Base-by-base conservation (phyloP, 441 rosid genomes). In the Jatropha multifida region DNA sequence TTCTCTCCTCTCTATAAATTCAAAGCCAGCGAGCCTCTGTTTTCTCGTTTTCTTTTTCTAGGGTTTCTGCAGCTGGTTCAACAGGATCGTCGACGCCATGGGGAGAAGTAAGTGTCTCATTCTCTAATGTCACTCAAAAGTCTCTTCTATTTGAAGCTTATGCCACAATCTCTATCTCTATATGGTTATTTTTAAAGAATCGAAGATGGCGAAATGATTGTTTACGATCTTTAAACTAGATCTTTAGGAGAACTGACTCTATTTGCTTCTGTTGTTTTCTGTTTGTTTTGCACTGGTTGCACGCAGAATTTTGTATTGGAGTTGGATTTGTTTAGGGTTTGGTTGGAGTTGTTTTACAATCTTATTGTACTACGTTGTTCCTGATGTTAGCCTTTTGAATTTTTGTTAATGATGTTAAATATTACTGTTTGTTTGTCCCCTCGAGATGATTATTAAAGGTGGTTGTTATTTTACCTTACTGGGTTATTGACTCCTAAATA, bases 21-120 rank as follows among this genome's bases (percentile, higher is more conserved):
- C 0, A n/a, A 66, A 27, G 9, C 37, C 41, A 75, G 26, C 1
- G 5, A 0, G 0, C 13, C 38, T 15, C 5, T 12, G 0, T 2
- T 0, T 6, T 4, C 11, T n/a, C 13, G 15, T 40, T 63, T 52
- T 12, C 10, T 4, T 56, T 59, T 58, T 40, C 17, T 52, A 66
- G 63, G 51, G 69, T 46, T 54, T 70, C 46, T 12, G 68, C 62
- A 0, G 54, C 52, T 0, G 55, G 1, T 52, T 54, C 1, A 10
- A 0, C 12, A 18, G 46, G 5, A 37, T 8, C 32, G 71, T 37
- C 68, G 88, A 78, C 81, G 88, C 81, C 79, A 89, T 89, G 93
- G 93, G 93, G 40, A 84, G 93, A 69, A 86, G 93, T 89, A 73
- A 84, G 93, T 71, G 32, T 69, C 61, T 60, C 63, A 44, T 44